Evolutionary conservation across 2,329 filamentous ascomycete species (phyloP), one percentile per base, ranked within the genome.

Genomic region (Trichoderma guizhouense): DNA sequence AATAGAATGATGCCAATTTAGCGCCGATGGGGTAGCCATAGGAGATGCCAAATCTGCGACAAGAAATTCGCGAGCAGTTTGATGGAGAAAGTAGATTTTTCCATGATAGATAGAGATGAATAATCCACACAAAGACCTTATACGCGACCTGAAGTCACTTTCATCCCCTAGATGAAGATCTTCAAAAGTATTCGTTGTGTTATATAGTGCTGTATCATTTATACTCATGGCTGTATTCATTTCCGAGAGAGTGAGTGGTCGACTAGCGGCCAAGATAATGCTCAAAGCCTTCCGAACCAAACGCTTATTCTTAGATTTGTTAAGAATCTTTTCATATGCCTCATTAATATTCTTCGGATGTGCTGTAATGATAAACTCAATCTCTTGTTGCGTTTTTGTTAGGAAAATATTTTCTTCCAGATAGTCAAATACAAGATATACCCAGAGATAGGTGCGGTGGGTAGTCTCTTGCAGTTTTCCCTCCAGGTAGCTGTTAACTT

Each of bases 361-460:
- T 5, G 7, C 9, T 21, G 1, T n/a, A 1, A 47, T 47, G 3
- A n/a, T 11, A 0, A 11, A 0, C 0, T 47, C 43, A 11, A 47
- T 15, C 9, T 21, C 39, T 5, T 47, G n/a, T 3, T 2, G 18
- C 0, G 39, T 47, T 47, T 2, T 47, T 21, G 2, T 47, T 11
- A 47, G 3, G 9, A 21, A 0, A 11, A 4, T 3, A 9, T 47
- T 21, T 47, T 47, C 4, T 21, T 47, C 43, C 4, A 47, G 5
- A 21, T 47, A 11, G 8, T 11, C 1, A 11, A 21, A 47, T 9
- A 47, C 4, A 21, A 47, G 43, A 21, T 47, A 11, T 47, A 47
- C 43, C 43, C 43, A 47, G 8, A 47, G 43, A 11, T 47, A 47
- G 2, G 43, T 47, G 1, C 43, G 43, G 18, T 47, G 43, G 8